Evolutionary conservation across 2,329 filamentous ascomycete genomes (phyloP), one percentile per base, ranked within the genome.

Genomic region (Apiospora rasikravindrae): DNA sequence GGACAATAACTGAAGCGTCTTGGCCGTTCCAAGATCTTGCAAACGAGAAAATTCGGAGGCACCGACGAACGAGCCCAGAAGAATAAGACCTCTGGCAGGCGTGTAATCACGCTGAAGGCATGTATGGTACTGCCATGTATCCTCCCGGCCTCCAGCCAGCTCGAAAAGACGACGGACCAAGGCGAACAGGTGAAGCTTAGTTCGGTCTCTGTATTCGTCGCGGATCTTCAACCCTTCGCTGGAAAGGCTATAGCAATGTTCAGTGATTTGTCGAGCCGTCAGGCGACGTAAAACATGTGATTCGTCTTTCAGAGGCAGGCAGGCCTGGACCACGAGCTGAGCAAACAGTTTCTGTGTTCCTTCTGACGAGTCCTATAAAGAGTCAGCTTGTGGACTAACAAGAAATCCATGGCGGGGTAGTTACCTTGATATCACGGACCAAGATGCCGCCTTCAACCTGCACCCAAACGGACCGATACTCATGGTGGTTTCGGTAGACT

Each of bases 341-440:
- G 47, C n/a, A 13, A 51, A 51, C 24, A 24, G n/a, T 51, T 24
- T 51, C 8, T 24, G n/a, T 51, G n/a, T 51, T 51, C n/a, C 7
- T 24, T 51, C 10, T 51, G n/a, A 51, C n/a, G 47, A 51, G 22
- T 51, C 47, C 47, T 51, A 51, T 51, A n/a, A 51, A 24, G 22
- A 51, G n/a, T 51, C 11, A 51, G 47, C 6, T 24, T 24, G 33
- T 13, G n/a, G n/a, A n/a, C n/a, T 51, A n/a, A 24, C 47, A 51
- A 51, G n/a, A 51, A 51, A 10, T 19, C n/a, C n/a, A 7, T n/a
- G 47, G 11, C 47, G 47, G n/a, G 24, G 47, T n/a, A 51, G 24
- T 49, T 8, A 51, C 47, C 47, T 51, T 51, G 47, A 51, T 51
- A 51, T 51, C 47, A 51, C n/a, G n/a, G n/a, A 51, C n/a, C n/a